Base-by-base conservation (phyloP, 352 stramenopile genomes). In the Detonula confervacea region DNA sequence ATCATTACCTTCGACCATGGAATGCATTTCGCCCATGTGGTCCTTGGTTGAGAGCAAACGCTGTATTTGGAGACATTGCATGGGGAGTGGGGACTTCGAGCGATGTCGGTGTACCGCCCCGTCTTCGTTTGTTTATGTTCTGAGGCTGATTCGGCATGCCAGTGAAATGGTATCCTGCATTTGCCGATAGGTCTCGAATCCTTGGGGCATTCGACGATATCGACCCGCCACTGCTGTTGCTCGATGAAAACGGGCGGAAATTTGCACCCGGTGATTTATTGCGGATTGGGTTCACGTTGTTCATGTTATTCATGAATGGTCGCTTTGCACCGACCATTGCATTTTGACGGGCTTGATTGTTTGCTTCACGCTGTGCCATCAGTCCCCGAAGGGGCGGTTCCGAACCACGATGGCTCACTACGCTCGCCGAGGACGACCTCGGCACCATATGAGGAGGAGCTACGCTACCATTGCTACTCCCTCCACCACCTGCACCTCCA, bases 31-130 rank as follows among this genome's bases (percentile, higher is more conserved):
- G 61, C 22, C 64, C 51, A 61, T 86, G 72, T 16, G 60, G 73
- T 57, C 73, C 67, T 46, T 83, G 66, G 46, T 86, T 86, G 12
- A 82, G 77, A 12, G 79, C 71, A 29, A 86, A 86, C 37, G 79
- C 79, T 24, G 73, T 83, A 20, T 73, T 86, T 52, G 79, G 79
- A 33, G 66, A 80, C 73, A 86, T 86, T 12, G 47, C 65, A 24
- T 35, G 30, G 24, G 76, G 56, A 25, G 57, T 64, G 49, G 69
- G 54, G 7, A 54, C 67, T 7, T 60, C 64, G n/a, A 69, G 33
- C 12, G 74, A 86, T 24, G 44, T 63, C 30, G 79, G 79, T 5
- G 79, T 86, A 37, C 71, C 71, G 24, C 79, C 79, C 44, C 79
- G 47, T 52, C 79, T 44, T 66, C 79, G 66, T 64, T 83, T 82